A percentile compares a stretch with the other conserved stretches of the same genome.
These are phyloP conservation scores for Parachaetomium inaequale DNA, from an alignment of 495 filamentous ascomycete genomes.

Conservation along the genomic window DNA sequence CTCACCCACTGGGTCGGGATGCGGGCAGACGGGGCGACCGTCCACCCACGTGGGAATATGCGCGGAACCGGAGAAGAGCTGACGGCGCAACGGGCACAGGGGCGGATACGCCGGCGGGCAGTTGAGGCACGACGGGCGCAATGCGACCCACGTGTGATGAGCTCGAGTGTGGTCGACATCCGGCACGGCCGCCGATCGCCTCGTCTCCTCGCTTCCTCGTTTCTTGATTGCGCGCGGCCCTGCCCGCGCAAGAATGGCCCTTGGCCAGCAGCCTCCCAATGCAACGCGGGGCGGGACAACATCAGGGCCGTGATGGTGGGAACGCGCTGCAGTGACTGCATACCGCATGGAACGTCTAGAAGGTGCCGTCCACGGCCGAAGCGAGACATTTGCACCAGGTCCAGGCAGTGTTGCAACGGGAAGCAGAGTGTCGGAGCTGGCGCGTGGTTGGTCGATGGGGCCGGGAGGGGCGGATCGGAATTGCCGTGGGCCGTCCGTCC, in stretches of 20 bases:
- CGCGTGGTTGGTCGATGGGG: neutral
- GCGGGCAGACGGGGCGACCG: neutral
- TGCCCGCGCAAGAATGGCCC: neutral
- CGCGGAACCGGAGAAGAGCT: conserved; percentile 3
- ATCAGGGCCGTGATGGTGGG: neutral
- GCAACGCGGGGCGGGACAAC: conserved; percentile 6
- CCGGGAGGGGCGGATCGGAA: conserved; percentile 14
- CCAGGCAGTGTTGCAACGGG: conserved; percentile 3
- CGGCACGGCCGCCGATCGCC: conserved; percentile 4
- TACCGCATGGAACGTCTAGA: conserved; percentile 6
- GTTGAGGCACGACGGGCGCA: neutral
- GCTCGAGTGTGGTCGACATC: neutral
- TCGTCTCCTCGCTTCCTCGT: conserved; percentile 1
- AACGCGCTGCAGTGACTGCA: too few species aligned
- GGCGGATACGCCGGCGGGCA: neutral
- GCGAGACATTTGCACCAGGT: conserved; percentile 1
- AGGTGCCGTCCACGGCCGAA: conserved; percentile 9
- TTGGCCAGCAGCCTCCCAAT: neutral
- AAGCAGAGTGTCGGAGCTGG: neutral
- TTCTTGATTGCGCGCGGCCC: neutral
- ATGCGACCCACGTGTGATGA: neutral
- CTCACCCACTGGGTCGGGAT: neutral
- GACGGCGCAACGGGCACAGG: conserved; percentile 9
- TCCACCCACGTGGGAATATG: conserved; percentile 13
- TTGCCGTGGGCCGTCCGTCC: conserved; percentile 1